phyloP scores from a whole-genome alignment of 2,329 filamentous ascomycete species.

The Triangularia setosa region DNA sequence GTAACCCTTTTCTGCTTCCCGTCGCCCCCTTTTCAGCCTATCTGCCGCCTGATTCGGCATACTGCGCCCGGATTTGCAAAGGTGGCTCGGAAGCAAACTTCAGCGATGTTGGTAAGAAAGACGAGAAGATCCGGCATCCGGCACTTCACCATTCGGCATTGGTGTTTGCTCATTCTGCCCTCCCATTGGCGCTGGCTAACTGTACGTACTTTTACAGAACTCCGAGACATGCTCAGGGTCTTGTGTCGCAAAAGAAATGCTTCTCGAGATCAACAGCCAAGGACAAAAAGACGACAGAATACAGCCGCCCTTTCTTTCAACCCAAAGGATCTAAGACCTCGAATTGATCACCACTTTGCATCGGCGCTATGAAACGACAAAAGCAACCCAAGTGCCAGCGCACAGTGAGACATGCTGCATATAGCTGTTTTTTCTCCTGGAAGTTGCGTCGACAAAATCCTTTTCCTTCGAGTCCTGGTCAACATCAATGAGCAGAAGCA shows the following conservation, averaged over 20 bases:
- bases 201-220: background rate
- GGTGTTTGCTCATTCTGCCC: background rate
- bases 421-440: no score
- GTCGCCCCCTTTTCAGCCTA: background rate
- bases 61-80: background rate
- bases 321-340: background rate
- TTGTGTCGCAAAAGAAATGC: no score
- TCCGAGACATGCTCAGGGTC: background rate
- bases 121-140: no score
- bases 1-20: background rate
- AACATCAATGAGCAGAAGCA: no score
- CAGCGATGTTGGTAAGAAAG: background rate
- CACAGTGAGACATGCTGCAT: background rate
- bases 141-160: no score
- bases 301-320: background rate
- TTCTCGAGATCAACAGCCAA: background rate
- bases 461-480: no score
- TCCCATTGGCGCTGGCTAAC: background rate
- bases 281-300: background rate
- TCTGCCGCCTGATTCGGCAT: background rate
- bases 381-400: background rate
- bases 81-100: conserved; percentile 3
- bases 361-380: background rate
- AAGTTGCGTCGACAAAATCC: no score
- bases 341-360: background rate